Evolutionary conservation across 2,329 filamentous ascomycete species (phyloP), one percentile per base, ranked within the genome.

Genomic region (Lachnellula hyalina): DNA sequence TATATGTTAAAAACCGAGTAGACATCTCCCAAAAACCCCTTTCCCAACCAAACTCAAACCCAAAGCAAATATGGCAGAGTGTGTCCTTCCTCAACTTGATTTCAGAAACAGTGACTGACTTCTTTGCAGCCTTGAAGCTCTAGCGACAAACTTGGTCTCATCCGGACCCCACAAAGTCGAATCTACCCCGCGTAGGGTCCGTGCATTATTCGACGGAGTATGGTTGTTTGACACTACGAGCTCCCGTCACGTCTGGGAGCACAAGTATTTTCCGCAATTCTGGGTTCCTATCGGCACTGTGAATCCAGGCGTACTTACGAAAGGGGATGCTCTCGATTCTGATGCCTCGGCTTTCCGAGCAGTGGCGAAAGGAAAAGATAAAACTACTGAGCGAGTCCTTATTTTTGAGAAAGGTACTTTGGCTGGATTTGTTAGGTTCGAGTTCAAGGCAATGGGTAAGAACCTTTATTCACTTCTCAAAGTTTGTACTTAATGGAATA

Each of bases 201-300:
- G 61, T 12, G 60, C 42, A 6, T 34, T 62, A 6, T 59, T 62
- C 46, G 53, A 60, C 23, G 52, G 56, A 6, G 45, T 51, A 3
- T 56, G 45, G 35, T 19, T 56, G 23, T 52, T 56, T 38, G 73
- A 75, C 49, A 72, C 72, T 0, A 69, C 65, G 3, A 59, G 64
- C 28, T 71, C 71, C 4, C 51, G 69, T 8, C 68, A 67, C 49
- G 69, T 74, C 9, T 75, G 73, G 73, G 73, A 75, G 61, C 76
- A 79, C 51, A 71, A 74, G 1, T 71, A 65, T 52, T 80, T 76
- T 58, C 76, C 76, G 1, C 69, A 77, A 19, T 72, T 70, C 51
- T 76, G 75, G 52, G 57, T 76, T 1, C 72, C 73, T 0, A 49
- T 54, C 1, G 69, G 67, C 1, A 64, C 70, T 4, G 58, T 73